Percentiles rank a stretch among this genome's conserved stretches.
Evolutionary conservation across 768 basidiomycete species (phyloP).

Genomic region (Lenzites betulinus): DNA sequence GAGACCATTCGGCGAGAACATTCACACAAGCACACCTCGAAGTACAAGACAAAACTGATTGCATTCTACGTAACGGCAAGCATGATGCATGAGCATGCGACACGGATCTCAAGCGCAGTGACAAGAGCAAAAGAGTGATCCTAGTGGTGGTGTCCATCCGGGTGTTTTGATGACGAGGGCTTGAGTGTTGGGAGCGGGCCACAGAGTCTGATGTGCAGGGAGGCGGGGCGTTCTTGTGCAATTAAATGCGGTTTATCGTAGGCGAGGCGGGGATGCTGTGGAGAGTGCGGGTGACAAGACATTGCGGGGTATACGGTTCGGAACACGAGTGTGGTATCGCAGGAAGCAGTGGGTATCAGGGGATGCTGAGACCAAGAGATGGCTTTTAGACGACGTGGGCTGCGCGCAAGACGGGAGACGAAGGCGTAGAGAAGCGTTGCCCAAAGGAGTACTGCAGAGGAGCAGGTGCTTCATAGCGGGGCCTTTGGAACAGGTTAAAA

Average conservation of each 20-base stretch:
- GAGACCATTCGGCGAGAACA: no score
- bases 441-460: conserved; percentile 5
- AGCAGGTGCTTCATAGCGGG: conserved; percentile 13
- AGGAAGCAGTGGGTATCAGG: not conserved
- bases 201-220: not conserved
- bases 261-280: no score
- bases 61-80: not conserved
- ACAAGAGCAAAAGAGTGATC: not conserved
- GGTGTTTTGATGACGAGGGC: not conserved
- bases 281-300: not conserved
- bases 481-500: not conserved
- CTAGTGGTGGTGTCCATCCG: not conserved
- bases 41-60: not conserved
- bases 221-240: not conserved
- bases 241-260: not conserved
- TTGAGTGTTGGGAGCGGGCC: not conserved
- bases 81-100: conserved; percentile 4
- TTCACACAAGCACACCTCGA: not conserved
- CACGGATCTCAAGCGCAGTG: not conserved
- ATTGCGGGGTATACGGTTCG: not conserved
- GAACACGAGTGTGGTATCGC: not conserved
- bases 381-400: not conserved
- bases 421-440: conserved; percentile 9
- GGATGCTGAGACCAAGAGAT: no score
- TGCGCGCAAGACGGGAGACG: conserved; percentile 7